A percentile compares a stretch with the other conserved stretches of the same genome.
phyloP scores from a whole-genome alignment of 2,329 filamentous ascomycete species.

The Peltaster fructicola region DNA sequence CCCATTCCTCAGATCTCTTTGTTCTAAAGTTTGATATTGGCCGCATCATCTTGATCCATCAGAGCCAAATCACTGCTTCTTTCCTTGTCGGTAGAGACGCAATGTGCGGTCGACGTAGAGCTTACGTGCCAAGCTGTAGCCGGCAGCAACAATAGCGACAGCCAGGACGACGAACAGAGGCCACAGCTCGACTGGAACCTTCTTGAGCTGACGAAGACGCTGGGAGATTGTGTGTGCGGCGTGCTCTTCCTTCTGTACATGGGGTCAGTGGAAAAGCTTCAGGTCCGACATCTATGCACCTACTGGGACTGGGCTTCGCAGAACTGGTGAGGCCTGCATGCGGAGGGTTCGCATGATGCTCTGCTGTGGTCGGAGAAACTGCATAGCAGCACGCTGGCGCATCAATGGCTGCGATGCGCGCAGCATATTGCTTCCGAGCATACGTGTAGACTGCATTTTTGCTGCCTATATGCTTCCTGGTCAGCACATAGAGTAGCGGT shows the following conservation, averaged over 20 bases:
- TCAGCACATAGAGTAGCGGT: no score
- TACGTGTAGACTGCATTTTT: constrained; percentile 23
- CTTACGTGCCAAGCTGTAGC: constrained; percentile 70
- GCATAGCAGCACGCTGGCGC: no score
- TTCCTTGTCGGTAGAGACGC: constrained; percentile 57
- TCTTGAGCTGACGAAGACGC: constrained; percentile 74
- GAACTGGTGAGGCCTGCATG: constrained; percentile 11
- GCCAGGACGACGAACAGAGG: constrained; percentile 81
- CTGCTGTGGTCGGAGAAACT: no score
- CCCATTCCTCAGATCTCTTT: no score
- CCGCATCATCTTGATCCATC: no score
- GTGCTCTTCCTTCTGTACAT: constrained; percentile 44
- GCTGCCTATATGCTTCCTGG: no score
- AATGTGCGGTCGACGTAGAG: constrained; percentile 81
- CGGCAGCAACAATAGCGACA: constrained; percentile 55
- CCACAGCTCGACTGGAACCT: constrained; percentile 82
- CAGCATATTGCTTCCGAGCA: constrained; percentile 22
- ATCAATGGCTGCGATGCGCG: constrained; percentile 19
- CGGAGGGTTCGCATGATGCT: constrained; percentile 17
- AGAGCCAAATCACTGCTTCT: no score
- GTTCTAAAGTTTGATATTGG: no score
- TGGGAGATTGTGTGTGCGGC: constrained; percentile 89
- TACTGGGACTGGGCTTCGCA: constrained; percentile 19
- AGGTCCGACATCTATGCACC: constrained; percentile 4
- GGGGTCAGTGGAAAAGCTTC: constrained; percentile 21